Base-by-base conservation (phyloP, 2,329 filamentous ascomycete species). In the Diplocarpon mali region DNA sequence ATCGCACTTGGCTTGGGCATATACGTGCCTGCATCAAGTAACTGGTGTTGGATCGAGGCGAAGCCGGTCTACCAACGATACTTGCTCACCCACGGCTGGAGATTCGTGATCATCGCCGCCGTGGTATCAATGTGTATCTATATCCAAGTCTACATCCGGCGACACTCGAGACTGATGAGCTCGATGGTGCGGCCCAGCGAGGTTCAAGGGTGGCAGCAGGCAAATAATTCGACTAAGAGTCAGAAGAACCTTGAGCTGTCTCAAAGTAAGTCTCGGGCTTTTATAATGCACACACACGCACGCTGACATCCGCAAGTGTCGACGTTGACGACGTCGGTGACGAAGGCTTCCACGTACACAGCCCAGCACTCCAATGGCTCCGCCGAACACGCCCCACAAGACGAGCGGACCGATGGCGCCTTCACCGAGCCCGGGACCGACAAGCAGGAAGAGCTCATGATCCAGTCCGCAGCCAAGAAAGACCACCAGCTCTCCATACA, bases 31-130 rank as follows among this genome's bases (percentile, higher is more conserved):
- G 65, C 68, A 0, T 63, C 59, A n/a, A 62, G 63, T 1, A 66
- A 66, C 44, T 67, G 64, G 65, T 67, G 65, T 51, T 66, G 65
- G 65, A 66, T 67, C 39, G 44, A 58, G 30, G 41, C 53, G 15
- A 49, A 61, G 6, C 53, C 57, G 15, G 47, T 49, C n/a, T 57
- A 55, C 20, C 54, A 64, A 3, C 62, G 65, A 20, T 66, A 66
- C 46, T 58, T 53, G 2, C 55, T 67, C 27, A 64, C 60, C 1
- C 64, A 67, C 40, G 63, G 58, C 31, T 66, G 64, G 64, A 58
- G 65, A 12, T 60, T 65, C 38, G 48, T 56, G 11, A 63, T 66
- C 37, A 38, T 62, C 34, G 44, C 52, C 12, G 38, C 38, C 6
- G 37, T 45, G 6, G 14, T 45, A 1, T 20, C 38, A 11, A 45